Conservation (phyloP, 352 stramenopile genomes). For the Pythium brachiatum region DNA sequence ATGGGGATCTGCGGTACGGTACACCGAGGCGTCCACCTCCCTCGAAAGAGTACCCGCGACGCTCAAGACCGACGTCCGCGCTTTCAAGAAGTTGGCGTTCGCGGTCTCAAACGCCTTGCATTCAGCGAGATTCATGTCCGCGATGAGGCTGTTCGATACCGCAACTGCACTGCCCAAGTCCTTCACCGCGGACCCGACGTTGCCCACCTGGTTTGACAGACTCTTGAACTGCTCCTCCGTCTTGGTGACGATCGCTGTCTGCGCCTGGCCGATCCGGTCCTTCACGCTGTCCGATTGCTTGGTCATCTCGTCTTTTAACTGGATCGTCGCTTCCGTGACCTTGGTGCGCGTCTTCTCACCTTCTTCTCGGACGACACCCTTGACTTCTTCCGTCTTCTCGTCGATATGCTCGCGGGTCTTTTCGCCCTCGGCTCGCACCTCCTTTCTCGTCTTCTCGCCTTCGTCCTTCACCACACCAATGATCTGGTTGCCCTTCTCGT, state of each 20-base stretch:
- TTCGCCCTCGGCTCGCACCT: constrained; percentile 2
- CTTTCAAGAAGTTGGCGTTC: not conserved
- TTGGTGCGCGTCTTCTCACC: constrained; percentile 2
- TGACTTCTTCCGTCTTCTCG: constrained; percentile 2
- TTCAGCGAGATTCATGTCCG: not conserved
- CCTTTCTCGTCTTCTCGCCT: constrained; percentile 6
- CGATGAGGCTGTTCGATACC: no score
- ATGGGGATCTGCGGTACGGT: not conserved
- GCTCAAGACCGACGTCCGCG: not conserved
- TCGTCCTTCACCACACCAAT: constrained; percentile 5
- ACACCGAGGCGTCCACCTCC: not conserved
- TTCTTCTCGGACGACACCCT: not conserved
- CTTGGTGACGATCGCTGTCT: constrained; percentile 1
- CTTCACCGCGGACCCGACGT: not conserved
- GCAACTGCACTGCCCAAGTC: no score
- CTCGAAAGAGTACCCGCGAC: not conserved
- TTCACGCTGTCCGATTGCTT: not conserved
- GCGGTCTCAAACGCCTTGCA: not conserved
- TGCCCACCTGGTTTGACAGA: not conserved
- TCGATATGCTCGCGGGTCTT: constrained; percentile 6
- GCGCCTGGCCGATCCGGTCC: not conserved
- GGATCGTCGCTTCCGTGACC: not conserved
- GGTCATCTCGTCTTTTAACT: constrained; percentile 2
- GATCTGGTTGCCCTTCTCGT: constrained; percentile 1
- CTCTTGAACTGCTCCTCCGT: constrained; percentile 6